Evolutionary conservation across 1,139 yeast genomes (phyloP), one percentile per base, ranked within the genome.

Genomic region (Groenewaldozyma sp.): DNA sequence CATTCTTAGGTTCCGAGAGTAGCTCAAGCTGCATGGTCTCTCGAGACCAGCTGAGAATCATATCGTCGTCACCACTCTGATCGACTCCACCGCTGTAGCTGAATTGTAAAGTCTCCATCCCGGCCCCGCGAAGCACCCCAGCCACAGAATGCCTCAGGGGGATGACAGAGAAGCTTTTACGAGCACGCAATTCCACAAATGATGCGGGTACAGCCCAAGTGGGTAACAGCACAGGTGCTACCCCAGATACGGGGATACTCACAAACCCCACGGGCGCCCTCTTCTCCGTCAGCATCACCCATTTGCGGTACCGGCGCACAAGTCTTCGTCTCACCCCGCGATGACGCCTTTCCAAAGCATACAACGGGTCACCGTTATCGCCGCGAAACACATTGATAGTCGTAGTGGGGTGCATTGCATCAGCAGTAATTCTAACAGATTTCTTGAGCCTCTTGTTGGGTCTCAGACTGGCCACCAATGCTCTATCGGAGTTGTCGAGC

Each of bases 351-450:
- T 29, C 33, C 5, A 29, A 7, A 5, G 33, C 33, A 18, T 29
- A 29, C 14, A 29, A 13, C 6, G 33, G 33, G 7, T 29, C 33
- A 14, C 33, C 33, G 33, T 19, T 29, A 4, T 7, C 17, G 6
- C 10, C 22, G 13, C 17, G 21, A 29, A 29, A 29, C 7, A 29
- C 33, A 18, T 29, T 29, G 33, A 29, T 29, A n/a, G 20, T 29
- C 9, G 33, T 29, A 14, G 20, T 29, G 17, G 33, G 33, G 17
- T 29, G 33, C 22, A 29, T 10, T 9, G 33, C n/a, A 29, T 29
- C 33, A 6, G 6, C 11, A 7, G 33, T 18, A 5, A 29, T 29
- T 13, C 33, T 19, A 13, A 29, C 5, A 18, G 11, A 5, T 9
- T 21, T n/a, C 18, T 29, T 29, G 19, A 29, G 13, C 16, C 16